Conservation (phyloP, 108 stramenopile species). For the Pseudonitzschia pungens region DNA sequence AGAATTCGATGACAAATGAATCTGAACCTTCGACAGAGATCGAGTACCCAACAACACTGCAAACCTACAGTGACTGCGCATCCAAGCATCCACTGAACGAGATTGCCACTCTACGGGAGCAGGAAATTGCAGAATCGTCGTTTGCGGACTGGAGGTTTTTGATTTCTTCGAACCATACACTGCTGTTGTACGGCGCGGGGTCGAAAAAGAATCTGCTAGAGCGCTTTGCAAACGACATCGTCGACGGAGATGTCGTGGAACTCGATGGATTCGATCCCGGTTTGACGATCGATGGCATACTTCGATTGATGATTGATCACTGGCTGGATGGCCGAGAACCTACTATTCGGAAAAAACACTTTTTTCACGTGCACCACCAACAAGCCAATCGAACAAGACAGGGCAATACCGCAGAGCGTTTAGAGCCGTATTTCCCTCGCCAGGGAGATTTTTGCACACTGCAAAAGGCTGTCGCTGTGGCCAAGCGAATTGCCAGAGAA, state of each 20-base stretch:
- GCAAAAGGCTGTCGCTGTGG: slow-evolving; percentile 50
- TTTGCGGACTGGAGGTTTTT: slow-evolving; percentile 68
- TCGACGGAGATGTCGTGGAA: slow-evolving; percentile 39
- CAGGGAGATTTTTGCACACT: slow-evolving; percentile 22
- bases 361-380: slow-evolving; percentile 11
- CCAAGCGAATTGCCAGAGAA: slow-evolving; percentile 37
- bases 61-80: slow-evolving; percentile 13
- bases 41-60: slow-evolving; percentile 16
- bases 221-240: slow-evolving; percentile 46
- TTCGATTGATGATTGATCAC: slow-evolving; percentile 47
- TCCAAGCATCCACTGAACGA: not conserved
- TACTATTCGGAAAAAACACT: slow-evolving; percentile 13
- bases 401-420: not conserved
- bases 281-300: slow-evolving; percentile 45
- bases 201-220: slow-evolving; percentile 59
- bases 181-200: slow-evolving; percentile 75
- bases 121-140: not conserved
- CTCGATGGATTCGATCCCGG: slow-evolving; percentile 41
- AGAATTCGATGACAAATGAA: not conserved
- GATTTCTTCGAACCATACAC: slow-evolving; percentile 61
- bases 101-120: slow-evolving; percentile 13
- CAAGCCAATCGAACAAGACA: not conserved
- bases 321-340: slow-evolving; percentile 46
- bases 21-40: not conserved
- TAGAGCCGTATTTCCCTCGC: slow-evolving; percentile 6